Percentiles rank a stretch among this genome's conserved stretches.
phyloP scores from a whole-genome alignment of 768 basidiomycete species.

The Artomyces pyxidatus region DNA sequence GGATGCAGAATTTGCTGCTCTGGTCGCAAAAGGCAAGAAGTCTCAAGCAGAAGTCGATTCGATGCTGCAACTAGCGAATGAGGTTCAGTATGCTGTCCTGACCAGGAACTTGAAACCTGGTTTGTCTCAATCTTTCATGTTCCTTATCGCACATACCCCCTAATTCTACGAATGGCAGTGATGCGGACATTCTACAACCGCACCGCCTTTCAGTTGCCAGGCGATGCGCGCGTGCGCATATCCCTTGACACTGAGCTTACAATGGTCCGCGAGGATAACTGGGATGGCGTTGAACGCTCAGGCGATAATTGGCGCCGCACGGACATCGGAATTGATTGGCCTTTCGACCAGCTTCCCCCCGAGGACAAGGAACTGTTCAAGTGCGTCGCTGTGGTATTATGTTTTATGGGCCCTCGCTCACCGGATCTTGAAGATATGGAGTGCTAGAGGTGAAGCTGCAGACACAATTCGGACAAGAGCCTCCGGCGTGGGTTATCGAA shows the following conservation, averaged over 20 bases:
- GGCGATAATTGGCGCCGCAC: constrained; percentile 90
- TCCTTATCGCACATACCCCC: no score
- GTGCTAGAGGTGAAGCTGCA: constrained; percentile 97
- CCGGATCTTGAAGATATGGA: constrained; percentile 50
- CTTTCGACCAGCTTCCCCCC: constrained; percentile 65
- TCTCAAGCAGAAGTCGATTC: constrained; percentile 81
- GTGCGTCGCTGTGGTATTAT: constrained; percentile 25
- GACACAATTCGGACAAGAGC: constrained; percentile 92
- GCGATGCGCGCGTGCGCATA: constrained; percentile 97
- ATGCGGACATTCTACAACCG: constrained; percentile 98
- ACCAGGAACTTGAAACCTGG: constrained; percentile 79
- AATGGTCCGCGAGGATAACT: constrained; percentile 93
- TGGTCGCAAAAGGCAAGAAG: constrained; percentile 89
- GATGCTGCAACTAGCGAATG: constrained; percentile 95
- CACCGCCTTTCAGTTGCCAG: constrained; percentile 97
- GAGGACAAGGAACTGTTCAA: constrained; percentile 94
- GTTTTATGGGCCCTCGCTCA: background rate
- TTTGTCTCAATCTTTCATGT: constrained; percentile 33
- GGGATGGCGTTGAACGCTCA: constrained; percentile 75
- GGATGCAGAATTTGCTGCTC: constrained; percentile 84
- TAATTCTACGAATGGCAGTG: no score
- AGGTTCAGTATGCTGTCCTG: constrained; percentile 88
- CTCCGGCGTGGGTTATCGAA: constrained; percentile 93
- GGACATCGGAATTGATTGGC: constrained; percentile 88
- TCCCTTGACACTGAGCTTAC: constrained; percentile 96